Conservation (phyloP, 495 filamentous ascomycete species). For the Lichina pygmaea region DNA sequence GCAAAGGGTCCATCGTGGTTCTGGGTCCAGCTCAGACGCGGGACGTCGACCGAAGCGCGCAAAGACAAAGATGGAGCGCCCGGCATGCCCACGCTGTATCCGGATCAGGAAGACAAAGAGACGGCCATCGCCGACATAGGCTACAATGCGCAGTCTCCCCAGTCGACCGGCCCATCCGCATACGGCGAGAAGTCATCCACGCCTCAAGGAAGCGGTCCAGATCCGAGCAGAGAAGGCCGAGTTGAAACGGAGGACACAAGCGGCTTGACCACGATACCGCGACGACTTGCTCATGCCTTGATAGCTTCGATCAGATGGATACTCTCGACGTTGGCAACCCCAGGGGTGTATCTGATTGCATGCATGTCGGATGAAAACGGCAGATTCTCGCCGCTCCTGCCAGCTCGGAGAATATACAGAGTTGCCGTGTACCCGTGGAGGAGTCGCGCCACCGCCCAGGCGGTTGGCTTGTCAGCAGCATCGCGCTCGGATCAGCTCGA, state of each 20-base stretch:
- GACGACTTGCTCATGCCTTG: conserved; percentile 7
- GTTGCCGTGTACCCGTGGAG: background rate
- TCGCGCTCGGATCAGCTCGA: too few relatives aligned
- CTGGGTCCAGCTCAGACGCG: background rate
- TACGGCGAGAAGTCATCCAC: background rate
- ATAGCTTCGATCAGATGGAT: conserved; percentile 18
- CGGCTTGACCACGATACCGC: conserved; percentile 10
- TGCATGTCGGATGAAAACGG: conserved; percentile 61
- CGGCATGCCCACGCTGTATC: background rate
- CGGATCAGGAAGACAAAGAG: background rate
- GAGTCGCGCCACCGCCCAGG: conserved; percentile 12
- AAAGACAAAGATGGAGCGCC: background rate
- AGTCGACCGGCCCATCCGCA: background rate
- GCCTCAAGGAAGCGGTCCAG: background rate
- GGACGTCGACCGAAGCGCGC: background rate
- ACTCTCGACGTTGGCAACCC: conserved; percentile 47
- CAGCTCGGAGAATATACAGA: conserved; percentile 9
- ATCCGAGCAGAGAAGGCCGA: background rate
- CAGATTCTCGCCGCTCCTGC: conserved; percentile 29
- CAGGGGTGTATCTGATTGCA: conserved; percentile 54
- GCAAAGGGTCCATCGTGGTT: background rate
- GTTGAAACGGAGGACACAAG: background rate
- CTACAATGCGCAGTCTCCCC: too few relatives aligned
- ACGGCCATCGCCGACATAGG: background rate
- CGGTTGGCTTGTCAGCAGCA: conserved; percentile 11